Evolutionary conservation across 2,329 filamentous ascomycete species (phyloP).

Genomic region (Beauveria sp.): DNA sequence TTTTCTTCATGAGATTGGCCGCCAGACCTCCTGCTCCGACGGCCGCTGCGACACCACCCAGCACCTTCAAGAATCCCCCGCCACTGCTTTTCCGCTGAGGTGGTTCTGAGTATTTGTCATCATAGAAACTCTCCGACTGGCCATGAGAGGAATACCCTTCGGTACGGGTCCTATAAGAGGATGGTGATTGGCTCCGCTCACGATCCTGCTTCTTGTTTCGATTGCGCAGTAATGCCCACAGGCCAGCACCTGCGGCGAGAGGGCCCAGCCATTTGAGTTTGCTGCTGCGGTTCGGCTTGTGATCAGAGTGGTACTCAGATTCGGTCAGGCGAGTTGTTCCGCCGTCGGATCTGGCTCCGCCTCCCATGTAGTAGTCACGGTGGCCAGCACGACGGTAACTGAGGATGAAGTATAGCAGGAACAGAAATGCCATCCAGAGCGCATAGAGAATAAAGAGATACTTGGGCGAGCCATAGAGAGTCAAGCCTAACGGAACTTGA

Average conservation of each 20-base stretch:
- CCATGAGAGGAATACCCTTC: slow-evolving; percentile 46
- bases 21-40: slow-evolving; percentile 56
- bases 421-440: slow-evolving; percentile 64
- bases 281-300: slow-evolving; percentile 24
- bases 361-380: slow-evolving; percentile 47
- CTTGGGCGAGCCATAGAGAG: slow-evolving; percentile 84
- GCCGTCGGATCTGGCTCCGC: slow-evolving; percentile 49
- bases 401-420: slow-evolving; percentile 72
- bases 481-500: slow-evolving; percentile 82
- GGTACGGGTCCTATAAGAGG: slow-evolving; percentile 30
- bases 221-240: slow-evolving; percentile 38
- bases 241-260: slow-evolving; percentile 43
- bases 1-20: slow-evolving; percentile 49
- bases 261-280: slow-evolving; percentile 42
- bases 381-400: slow-evolving; percentile 58
- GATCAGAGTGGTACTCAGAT: slow-evolving; percentile 31
- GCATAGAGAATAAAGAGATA: slow-evolving; percentile 80
- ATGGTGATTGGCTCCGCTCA: slow-evolving; percentile 31
- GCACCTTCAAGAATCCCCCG: slow-evolving; percentile 52
- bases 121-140: slow-evolving; percentile 50
- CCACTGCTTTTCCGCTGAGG: slow-evolving; percentile 30
- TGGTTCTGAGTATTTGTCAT: slow-evolving; percentile 58
- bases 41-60: slow-evolving; percentile 53
- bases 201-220: slow-evolving; percentile 33
- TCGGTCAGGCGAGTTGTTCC: slow-evolving; percentile 32